A percentile compares a stretch with the other conserved stretches of the same genome.
phyloP scores from a whole-genome alignment of 306 rosid species.

The Prunus persica region DNA sequence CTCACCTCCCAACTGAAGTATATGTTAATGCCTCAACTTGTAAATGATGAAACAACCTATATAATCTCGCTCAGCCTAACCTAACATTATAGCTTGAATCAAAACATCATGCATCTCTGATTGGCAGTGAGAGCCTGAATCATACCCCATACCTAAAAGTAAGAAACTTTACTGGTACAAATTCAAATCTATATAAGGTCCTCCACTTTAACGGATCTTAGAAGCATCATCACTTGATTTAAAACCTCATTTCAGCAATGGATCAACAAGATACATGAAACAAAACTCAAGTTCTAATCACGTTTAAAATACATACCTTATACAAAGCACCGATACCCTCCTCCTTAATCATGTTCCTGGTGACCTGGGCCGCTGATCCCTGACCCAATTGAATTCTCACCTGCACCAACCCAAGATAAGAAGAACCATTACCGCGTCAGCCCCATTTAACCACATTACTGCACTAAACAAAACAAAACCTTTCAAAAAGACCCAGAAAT shows the following conservation, averaged over 20 bases:
- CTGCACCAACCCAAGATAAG: constrained; percentile 36
- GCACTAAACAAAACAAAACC: background rate
- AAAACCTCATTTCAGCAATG: background rate
- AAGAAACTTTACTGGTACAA: background rate
- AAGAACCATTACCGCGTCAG: background rate
- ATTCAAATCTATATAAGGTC: constrained; percentile 22
- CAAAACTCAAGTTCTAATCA: background rate
- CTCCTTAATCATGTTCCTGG: constrained; percentile 74
- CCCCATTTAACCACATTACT: background rate
- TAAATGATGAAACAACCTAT: background rate
- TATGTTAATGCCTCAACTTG: background rate
- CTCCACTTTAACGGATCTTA: background rate
- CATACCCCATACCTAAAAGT: background rate
- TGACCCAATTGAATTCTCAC: constrained; percentile 99
- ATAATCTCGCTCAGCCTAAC: background rate
- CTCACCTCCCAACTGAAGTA: too few species aligned
- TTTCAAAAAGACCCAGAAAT: background rate
- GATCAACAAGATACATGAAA: constrained; percentile 6
- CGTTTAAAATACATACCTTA: constrained; percentile 47
- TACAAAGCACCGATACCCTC: constrained; percentile 87
- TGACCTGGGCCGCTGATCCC: constrained; percentile 77
- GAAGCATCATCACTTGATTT: background rate
- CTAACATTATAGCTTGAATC: background rate
- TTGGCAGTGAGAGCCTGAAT: background rate
- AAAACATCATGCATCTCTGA: background rate